These are phyloP conservation scores for Nectriaceae sp. DNA, from an alignment of 2,329 filamentous ascomycete species.

Conservation along the genomic window DNA sequence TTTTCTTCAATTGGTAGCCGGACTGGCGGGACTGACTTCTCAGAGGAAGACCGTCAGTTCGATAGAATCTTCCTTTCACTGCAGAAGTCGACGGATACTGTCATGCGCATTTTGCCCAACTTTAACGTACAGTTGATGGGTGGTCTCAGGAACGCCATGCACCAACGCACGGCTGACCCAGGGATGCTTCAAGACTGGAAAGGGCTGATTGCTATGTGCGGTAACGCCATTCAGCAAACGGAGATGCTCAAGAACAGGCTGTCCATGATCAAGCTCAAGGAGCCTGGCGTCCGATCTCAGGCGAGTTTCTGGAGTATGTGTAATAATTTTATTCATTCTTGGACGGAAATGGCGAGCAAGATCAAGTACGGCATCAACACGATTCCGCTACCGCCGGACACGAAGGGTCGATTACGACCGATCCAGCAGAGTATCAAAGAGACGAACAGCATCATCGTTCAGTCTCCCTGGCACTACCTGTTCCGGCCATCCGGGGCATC, in stretches of 20 bases:
- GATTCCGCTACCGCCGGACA: conserved; percentile 62
- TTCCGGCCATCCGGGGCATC: conserved; percentile 21
- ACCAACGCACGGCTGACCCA: conserved; percentile 56
- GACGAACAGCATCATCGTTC: conserved; percentile 69
- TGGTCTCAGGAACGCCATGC: conserved; percentile 64
- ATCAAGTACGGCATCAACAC: conserved; percentile 58
- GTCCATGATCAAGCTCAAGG: conserved; percentile 80
- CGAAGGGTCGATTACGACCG: conserved; percentile 73
- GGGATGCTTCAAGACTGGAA: conserved; percentile 67
- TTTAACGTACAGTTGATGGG: conserved; percentile 67
- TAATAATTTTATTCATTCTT: conserved; percentile 72
- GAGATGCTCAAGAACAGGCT: conserved; percentile 73
- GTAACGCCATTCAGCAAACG: conserved; percentile 70
- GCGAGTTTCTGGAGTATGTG: conserved; percentile 68
- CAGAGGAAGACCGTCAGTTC: conserved; percentile 78
- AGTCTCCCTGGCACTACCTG: conserved; percentile 58
- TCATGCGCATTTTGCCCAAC: conserved; percentile 69
- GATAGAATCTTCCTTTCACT: conserved; percentile 81
- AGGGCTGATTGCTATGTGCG: conserved; percentile 70
- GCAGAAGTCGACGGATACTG: conserved; percentile 71
- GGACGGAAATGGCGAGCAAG: conserved; percentile 64
- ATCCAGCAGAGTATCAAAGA: conserved; percentile 84
- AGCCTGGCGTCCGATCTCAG: conserved; percentile 71
- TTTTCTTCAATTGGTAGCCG: conserved; percentile 60
- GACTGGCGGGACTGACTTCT: conserved; percentile 59